Evolutionary conservation across 1,139 yeast genomes (phyloP).

Genomic region (Diutina sp.): DNA sequence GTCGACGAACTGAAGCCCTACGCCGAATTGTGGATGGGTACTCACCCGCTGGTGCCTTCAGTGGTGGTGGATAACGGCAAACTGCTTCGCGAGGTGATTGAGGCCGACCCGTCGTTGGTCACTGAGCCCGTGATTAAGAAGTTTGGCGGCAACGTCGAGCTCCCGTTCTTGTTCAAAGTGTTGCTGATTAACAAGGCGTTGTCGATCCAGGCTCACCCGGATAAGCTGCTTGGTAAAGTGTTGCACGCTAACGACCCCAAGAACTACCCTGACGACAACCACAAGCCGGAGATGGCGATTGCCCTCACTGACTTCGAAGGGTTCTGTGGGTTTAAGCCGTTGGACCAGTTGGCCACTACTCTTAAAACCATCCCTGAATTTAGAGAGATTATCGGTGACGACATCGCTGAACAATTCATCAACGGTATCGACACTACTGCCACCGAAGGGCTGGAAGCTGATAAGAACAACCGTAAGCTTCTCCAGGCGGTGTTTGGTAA

Average conservation of each 20-base stretch:
- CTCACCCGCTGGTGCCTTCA: constrained; percentile 92
- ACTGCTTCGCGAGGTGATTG: constrained; percentile 53
- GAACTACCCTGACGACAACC: constrained; percentile 95
- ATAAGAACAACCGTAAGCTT: constrained; percentile 41
- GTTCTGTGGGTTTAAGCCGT: constrained; percentile 94
- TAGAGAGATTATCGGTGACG: constrained; percentile 53
- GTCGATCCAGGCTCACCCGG: constrained; percentile 97
- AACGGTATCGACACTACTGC: constrained; percentile 34
- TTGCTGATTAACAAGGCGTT: constrained; percentile 85
- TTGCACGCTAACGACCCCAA: constrained; percentile 76
- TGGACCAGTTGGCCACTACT: constrained; percentile 57
- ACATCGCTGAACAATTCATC: constrained; percentile 39
- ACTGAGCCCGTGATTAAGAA: constrained; percentile 46
- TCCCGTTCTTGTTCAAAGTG: constrained; percentile 90
- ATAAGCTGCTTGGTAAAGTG: constrained; percentile 66
- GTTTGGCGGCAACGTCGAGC: constrained; percentile 57
- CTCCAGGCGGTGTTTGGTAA: constrained; percentile 66
- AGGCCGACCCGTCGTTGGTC: constrained; percentile 44
- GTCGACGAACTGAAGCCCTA: constrained; percentile 70
- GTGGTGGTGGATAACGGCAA: constrained; percentile 38
- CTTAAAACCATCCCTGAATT: constrained; percentile 69
- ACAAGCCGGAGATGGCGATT: constrained; percentile 98
- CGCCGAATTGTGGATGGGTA: constrained; percentile 98
- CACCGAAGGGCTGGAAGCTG: constrained; percentile 32
- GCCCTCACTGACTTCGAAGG: constrained; percentile 95